Conservation (phyloP, 768 basidiomycete genomes). For the Amanita brunnescens region DNA sequence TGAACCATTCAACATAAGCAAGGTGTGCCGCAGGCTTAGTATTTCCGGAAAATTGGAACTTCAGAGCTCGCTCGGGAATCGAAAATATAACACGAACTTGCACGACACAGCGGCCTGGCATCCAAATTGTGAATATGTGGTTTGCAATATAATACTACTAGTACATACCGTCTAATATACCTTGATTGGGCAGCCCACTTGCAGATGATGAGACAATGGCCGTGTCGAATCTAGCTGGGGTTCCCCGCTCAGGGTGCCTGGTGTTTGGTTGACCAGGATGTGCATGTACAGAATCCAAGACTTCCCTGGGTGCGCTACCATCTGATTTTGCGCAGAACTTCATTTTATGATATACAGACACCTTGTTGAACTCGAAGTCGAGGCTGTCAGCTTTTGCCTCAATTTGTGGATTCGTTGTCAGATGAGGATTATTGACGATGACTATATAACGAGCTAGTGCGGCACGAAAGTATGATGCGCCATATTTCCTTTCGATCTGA, state of each 20-base stretch:
- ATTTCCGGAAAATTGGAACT: neutral
- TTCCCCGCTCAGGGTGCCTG: neutral
- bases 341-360: neutral
- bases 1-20: slow-evolving; percentile 1
- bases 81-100: neutral
- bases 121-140: neutral
- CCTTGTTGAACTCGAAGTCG: neutral
- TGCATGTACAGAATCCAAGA: neutral
- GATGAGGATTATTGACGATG: neutral
- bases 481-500: neutral
- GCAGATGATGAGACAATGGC: neutral
- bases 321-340: neutral
- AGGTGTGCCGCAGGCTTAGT: neutral
- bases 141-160: neutral
- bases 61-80: neutral
- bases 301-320: neutral
- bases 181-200: too few species aligned
- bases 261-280: neutral
- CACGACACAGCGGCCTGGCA: neutral
- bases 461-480: neutral
- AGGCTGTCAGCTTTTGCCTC: neutral
- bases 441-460: neutral
- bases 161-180: too few species aligned
- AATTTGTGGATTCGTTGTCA: neutral
- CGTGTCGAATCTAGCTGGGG: neutral